These are phyloP conservation scores for Colletotrichum graminicola DNA, from an alignment of 2,329 filamentous ascomycete genomes.

Conservation along the genomic window DNA sequence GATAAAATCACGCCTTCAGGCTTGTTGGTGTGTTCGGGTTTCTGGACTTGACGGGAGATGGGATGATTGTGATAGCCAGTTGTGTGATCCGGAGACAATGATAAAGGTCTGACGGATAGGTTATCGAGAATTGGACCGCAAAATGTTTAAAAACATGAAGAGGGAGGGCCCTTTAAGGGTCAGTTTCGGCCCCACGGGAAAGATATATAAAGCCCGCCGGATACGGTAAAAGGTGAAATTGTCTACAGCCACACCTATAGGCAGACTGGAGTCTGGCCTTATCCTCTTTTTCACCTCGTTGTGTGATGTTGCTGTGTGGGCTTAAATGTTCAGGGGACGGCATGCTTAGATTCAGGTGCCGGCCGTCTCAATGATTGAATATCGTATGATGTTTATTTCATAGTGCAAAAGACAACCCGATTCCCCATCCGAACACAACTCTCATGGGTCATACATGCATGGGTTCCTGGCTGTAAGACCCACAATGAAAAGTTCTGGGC, in stretches of 20 bases:
- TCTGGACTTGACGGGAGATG: neutral
- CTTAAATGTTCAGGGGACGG: slow-evolving; percentile 2
- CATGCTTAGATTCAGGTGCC: slow-evolving; percentile 22
- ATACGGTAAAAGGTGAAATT: slow-evolving; percentile 4
- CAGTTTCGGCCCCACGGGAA: slow-evolving; percentile 16
- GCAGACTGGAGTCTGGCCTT: neutral
- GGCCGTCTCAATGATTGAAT: slow-evolving; percentile 30
- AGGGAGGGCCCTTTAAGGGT: neutral
- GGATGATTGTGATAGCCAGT: neutral
- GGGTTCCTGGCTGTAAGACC: slow-evolving; percentile 18
- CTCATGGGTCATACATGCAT: slow-evolving; percentile 28
- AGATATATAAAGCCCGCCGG: slow-evolving; percentile 22
- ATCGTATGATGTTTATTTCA: slow-evolving; percentile 39
- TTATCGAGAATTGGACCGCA: slow-evolving; percentile 9
- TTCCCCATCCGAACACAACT: slow-evolving; percentile 27
- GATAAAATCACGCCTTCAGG: slow-evolving; percentile 1
- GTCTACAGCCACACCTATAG: slow-evolving; percentile 13
- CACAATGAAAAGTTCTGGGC: slow-evolving; percentile 18
- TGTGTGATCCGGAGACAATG: slow-evolving; percentile 7
- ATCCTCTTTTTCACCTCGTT: slow-evolving; percentile 8
- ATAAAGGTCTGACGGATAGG: slow-evolving; percentile 9
- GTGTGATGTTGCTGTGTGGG: slow-evolving; percentile 18
- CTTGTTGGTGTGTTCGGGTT: slow-evolving; percentile 6
- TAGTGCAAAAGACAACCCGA: slow-evolving; percentile 35
- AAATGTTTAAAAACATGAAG: slow-evolving; percentile 2